These are phyloP conservation scores for Coccinonectria pachysandricola DNA, from an alignment of 2,329 filamentous ascomycete species.

Conservation along the genomic window DNA sequence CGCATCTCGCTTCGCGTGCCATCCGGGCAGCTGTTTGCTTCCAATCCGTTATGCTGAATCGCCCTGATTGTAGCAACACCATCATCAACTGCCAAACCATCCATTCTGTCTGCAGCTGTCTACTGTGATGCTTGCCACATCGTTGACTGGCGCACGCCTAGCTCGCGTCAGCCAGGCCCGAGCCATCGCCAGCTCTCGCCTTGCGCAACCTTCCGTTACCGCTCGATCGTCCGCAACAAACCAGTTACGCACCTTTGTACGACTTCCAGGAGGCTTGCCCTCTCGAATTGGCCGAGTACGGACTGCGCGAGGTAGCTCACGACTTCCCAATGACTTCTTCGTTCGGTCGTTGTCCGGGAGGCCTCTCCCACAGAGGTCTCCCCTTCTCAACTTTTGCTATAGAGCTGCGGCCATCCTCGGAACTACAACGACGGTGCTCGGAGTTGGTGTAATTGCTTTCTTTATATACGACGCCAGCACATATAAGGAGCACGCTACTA, in stretches of 20 bases:
- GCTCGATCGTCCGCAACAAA: conserved; percentile 6
- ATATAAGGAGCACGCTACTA: conserved; percentile 61
- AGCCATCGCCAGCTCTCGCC: conserved; percentile 7
- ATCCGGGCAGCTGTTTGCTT: too few relatives aligned
- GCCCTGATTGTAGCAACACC: too few relatives aligned
- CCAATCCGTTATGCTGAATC: too few relatives aligned
- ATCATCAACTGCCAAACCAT: too few relatives aligned
- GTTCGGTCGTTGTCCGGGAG: conserved; percentile 39
- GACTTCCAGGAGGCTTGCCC: conserved; percentile 10
- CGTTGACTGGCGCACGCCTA: conserved; percentile 16
- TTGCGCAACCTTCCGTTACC: conserved; percentile 6
- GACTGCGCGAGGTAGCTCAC: conserved; percentile 2
- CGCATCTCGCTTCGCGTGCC: too few relatives aligned
- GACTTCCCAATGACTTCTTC: conserved; percentile 16
- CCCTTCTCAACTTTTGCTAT: conserved; percentile 50
- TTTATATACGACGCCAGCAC: conserved; percentile 92
- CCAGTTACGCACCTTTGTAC: conserved; percentile 12
- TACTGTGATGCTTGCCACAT: conserved; percentile 15
- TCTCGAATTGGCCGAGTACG: conserved; percentile 5
- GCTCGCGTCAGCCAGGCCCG: conserved; percentile 11
- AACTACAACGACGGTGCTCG: conserved; percentile 61
- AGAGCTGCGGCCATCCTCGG: conserved; percentile 54
- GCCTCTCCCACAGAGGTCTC: conserved; percentile 39
- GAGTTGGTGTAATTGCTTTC: conserved; percentile 64
- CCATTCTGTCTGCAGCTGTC: too few relatives aligned